Evolutionary conservation across 306 rosid species (phyloP).

Genomic region (Malus asiatica): DNA sequence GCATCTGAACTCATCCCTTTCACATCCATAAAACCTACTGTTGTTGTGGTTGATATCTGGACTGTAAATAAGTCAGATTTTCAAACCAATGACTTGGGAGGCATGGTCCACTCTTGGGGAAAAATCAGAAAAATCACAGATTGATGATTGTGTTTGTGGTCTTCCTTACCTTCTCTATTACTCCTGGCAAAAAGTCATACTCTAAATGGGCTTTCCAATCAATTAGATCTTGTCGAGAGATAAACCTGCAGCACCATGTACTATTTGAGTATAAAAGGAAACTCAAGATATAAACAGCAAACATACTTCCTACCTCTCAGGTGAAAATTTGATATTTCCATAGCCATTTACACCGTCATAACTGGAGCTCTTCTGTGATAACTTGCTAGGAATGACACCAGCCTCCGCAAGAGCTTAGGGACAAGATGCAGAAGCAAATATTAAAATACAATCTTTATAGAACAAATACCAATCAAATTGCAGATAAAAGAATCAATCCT

Average conservation of each 20-base stretch:
- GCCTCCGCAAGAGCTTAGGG: slow-evolving; percentile 77
- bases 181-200: slow-evolving; percentile 45
- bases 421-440: slow-evolving; percentile 12
- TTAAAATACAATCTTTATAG: slow-evolving; percentile 17
- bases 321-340: slow-evolving; percentile 35
- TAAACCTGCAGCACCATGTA: slow-evolving; percentile 46
- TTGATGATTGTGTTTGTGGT: slow-evolving; percentile 9
- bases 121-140: background rate
- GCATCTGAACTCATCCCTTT: slow-evolving; percentile 56
- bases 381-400: slow-evolving; percentile 76
- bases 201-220: slow-evolving; percentile 89
- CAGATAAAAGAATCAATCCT: slow-evolving; percentile 10
- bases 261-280: slow-evolving; percentile 13
- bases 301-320: slow-evolving; percentile 52
- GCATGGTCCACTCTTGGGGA: slow-evolving; percentile 7
- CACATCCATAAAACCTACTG: slow-evolving; percentile 79
- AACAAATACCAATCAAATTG: background rate
- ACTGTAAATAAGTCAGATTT: slow-evolving; percentile 91
- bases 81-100: slow-evolving; percentile 46
- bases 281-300: background rate
- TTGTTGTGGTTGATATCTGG: slow-evolving; percentile 76
- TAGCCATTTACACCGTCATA: slow-evolving; percentile 25
- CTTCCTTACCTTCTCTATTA: slow-evolving; percentile 56
- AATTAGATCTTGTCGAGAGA: slow-evolving; percentile 77
- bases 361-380: slow-evolving; percentile 34